phyloP scores from a whole-genome alignment of 129 eudicot genomes.

The Flaveria bidentis region DNA sequence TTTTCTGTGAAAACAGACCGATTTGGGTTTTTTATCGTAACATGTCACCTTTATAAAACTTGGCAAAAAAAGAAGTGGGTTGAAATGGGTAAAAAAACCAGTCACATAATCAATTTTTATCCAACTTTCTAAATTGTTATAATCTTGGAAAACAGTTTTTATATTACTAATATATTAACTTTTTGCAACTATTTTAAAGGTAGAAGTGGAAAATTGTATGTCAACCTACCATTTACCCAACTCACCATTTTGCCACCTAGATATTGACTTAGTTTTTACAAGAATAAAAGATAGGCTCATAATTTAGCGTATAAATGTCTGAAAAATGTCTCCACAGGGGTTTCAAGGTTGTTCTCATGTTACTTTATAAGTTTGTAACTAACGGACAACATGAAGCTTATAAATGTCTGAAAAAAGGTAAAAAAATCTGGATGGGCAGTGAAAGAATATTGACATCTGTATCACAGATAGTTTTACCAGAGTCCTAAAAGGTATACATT shows the following conservation, averaged over 20 bases:
- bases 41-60: background rate
- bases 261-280: too few relatives aligned
- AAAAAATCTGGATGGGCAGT: background rate
- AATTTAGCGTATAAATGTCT: background rate
- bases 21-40: background rate
- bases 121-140: background rate
- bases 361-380: slow-evolving; percentile 8
- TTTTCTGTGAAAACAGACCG: background rate
- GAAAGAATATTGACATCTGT: slow-evolving; percentile 3
- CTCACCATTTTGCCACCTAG: background rate
- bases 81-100: background rate
- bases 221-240: background rate
- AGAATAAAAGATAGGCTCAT: too few relatives aligned
- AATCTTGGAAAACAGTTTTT: background rate
- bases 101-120: too few relatives aligned
- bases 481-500: background rate
- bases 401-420: background rate
- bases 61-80: background rate
- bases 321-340: slow-evolving; percentile 7
- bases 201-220: background rate
- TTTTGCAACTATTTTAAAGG: background rate
- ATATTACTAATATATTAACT: background rate
- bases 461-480: slow-evolving; percentile 6
- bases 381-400: background rate
- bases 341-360: slow-evolving; percentile 16